Base-by-base conservation (phyloP, 75 land plant genomes). In the Larix kaempferi region DNA sequence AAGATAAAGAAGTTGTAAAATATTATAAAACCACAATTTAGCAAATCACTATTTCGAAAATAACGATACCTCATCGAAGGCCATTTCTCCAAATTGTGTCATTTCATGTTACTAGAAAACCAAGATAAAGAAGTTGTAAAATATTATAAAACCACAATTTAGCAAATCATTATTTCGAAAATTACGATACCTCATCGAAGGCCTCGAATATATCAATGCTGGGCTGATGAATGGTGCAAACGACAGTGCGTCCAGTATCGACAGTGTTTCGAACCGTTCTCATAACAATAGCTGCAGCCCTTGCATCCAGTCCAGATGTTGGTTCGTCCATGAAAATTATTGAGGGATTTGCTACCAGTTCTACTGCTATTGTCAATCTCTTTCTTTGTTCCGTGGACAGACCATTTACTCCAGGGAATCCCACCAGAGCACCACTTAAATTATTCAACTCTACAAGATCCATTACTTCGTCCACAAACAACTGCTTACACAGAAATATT, bases 271-370 rank as follows among this genome's bases (percentile, higher is more conserved):
- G 56, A 78, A 78, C 56, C 25, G 75, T 75, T 67, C 72, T 6
- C 72, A 67, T 67, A 21, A 67, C 72, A 67, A 67, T 67, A 7
- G 72, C 72, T 19, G 72, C 72, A 67, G 72, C 72, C 35, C 72
- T 67, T 67, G 72, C 72, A 67, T 67, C 72, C 77, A 78, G 76
- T 73, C 79, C 79, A 23, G 79, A 78, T 49, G 79, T 78, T 29
- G 79, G 79, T 44, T 78, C 79, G 26, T 78, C 79, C 79, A 78
- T 78, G 75, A 78, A 78, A 22, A 78, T 78, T 21, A 78, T 78
- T 13, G 79, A 78, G 52, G 79, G 79, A 78, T 78, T 78, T 39
- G 79, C 76, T 6, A 78, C 79, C 44, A 78, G 79, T 55, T 75
- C 75, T n/a, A 78, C 78, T 67, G 33, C 75, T 23, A 78, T 78